Evolutionary conservation across 495 filamentous ascomycete genomes (phyloP).

Genomic region (Barbatosphaeria neglecta): DNA sequence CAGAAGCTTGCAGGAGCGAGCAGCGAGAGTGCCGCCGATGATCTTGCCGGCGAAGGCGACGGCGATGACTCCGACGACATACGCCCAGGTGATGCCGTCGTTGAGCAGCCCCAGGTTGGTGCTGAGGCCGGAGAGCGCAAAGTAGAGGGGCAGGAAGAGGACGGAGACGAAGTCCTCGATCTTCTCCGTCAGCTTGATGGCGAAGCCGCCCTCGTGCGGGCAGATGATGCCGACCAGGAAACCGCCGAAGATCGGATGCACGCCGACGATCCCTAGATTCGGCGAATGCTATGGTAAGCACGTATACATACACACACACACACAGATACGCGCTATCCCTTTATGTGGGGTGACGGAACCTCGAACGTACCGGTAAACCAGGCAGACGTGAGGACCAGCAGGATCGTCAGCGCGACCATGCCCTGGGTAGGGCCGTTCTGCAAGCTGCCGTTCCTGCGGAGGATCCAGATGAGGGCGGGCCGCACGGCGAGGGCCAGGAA

Average conservation of each 20-base stretch:
- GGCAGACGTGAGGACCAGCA: constrained; percentile 69
- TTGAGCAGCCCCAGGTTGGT: constrained; percentile 83
- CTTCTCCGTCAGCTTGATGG: constrained; percentile 91
- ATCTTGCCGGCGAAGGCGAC: constrained; percentile 85
- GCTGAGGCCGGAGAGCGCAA: constrained; percentile 80
- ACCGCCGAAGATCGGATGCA: constrained; percentile 77
- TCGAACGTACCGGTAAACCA: constrained; percentile 69
- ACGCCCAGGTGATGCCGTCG: constrained; percentile 78
- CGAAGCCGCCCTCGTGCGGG: constrained; percentile 88
- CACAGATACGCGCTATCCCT: too few species aligned
- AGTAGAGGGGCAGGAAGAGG: constrained; percentile 90
- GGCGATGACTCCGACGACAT: constrained; percentile 73
- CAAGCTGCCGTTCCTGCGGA: constrained; percentile 63
- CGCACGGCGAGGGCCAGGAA: constrained; percentile 67
- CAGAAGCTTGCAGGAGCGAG: constrained; percentile 62
- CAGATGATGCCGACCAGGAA: constrained; percentile 88
- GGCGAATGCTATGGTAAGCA: constrained; percentile 10
- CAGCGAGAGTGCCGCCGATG: constrained; percentile 71
- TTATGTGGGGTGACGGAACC: neutral
- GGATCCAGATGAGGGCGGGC: constrained; percentile 64
- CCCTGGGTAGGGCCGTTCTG: constrained; percentile 86
- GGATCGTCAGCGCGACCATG: constrained; percentile 70
- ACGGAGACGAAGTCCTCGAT: constrained; percentile 84
- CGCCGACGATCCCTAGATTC: constrained; percentile 75
- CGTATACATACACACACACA: neutral